Conservation (phyloP, 352 stramenopile genomes). For the Globisporangium orthogonon region DNA sequence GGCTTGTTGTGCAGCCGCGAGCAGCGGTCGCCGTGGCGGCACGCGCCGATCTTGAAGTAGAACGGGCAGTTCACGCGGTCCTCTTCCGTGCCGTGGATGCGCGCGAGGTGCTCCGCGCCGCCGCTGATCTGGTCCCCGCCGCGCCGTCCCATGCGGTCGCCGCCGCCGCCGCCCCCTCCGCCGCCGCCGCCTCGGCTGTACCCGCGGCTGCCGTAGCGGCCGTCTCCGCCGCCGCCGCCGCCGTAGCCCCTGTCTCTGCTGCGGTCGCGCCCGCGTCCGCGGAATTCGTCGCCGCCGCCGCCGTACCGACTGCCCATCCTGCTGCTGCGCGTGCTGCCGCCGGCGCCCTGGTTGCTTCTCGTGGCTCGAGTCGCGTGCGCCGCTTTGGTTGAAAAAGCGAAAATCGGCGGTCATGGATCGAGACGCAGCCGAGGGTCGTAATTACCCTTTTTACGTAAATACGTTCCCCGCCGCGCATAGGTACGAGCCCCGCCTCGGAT, state of each 20-base stretch:
- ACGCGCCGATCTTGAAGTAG: conserved; percentile 99
- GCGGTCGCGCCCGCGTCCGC: conserved; percentile 45
- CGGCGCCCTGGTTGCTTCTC: too few relatives aligned
- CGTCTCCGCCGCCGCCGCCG: conserved; percentile 53
- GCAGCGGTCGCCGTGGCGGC: conserved; percentile 98
- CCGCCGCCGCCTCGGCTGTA: conserved; percentile 27
- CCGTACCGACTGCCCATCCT: conserved; percentile 67
- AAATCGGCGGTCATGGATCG: conserved; percentile 1
- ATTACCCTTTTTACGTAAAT: conserved; percentile 1
- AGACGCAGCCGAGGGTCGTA: not conserved
- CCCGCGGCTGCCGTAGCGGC: conserved; percentile 54
- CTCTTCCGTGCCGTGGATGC: conserved; percentile 98
- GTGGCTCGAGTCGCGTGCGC: not conserved
- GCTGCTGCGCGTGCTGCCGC: not conserved
- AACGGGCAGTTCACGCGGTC: conserved; percentile 98
- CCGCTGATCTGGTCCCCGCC: conserved; percentile 60
- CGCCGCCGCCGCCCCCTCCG: conserved; percentile 34
- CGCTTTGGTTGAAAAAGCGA: not conserved
- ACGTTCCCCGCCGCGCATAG: not conserved
- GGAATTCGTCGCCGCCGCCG: conserved; percentile 55
- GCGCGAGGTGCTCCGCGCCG: conserved; percentile 93
- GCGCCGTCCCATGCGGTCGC: conserved; percentile 37
- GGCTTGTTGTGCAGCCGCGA: conserved; percentile 98
- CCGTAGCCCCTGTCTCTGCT: conserved; percentile 63
- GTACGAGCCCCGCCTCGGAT: not conserved